These are phyloP conservation scores for Tetradesmus lagerheimii DNA, from an alignment of 139 green algal species.

Conservation along the genomic window DNA sequence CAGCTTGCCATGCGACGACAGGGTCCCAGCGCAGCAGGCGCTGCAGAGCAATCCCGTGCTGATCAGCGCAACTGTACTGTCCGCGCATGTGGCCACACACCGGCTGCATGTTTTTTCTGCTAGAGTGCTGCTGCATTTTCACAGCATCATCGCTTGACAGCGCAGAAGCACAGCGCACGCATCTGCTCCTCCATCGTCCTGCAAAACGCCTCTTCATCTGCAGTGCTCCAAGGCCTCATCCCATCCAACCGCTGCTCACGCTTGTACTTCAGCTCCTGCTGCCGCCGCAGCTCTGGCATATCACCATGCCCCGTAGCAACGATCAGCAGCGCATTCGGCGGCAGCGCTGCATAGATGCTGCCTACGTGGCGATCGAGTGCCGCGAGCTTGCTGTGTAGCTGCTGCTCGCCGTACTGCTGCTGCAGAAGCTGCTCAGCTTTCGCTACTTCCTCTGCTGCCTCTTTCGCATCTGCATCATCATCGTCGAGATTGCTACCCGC, in stretches of 20 bases:
- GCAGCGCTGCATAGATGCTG: constrained; percentile 59
- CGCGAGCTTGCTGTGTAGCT: constrained; percentile 48
- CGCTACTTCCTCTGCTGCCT: background rate
- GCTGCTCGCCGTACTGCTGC: background rate
- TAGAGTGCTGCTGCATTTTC: no score
- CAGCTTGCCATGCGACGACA: no score
- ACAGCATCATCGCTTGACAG: constrained; percentile 59
- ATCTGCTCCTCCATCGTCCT: constrained; percentile 34
- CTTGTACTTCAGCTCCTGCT: constrained; percentile 71
- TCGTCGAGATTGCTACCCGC: background rate
- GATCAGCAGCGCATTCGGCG: constrained; percentile 71
- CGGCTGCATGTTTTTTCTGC: no score
- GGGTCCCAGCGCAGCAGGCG: no score
- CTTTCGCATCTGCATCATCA: background rate
- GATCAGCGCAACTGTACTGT: no score
- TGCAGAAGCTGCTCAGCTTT: constrained; percentile 25
- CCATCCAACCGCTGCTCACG: constrained; percentile 53
- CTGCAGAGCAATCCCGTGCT: no score
- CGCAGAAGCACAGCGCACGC: constrained; percentile 59
- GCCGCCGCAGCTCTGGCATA: constrained; percentile 56
- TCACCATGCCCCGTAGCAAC: constrained; percentile 74
- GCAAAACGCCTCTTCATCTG: constrained; percentile 56
- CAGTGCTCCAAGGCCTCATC: constrained; percentile 60
- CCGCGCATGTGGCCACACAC: no score
- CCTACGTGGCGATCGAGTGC: constrained; percentile 58